Evolutionary conservation across 2,329 filamentous ascomycete genomes (phyloP).

Genomic region (Nothopassalora personata): DNA sequence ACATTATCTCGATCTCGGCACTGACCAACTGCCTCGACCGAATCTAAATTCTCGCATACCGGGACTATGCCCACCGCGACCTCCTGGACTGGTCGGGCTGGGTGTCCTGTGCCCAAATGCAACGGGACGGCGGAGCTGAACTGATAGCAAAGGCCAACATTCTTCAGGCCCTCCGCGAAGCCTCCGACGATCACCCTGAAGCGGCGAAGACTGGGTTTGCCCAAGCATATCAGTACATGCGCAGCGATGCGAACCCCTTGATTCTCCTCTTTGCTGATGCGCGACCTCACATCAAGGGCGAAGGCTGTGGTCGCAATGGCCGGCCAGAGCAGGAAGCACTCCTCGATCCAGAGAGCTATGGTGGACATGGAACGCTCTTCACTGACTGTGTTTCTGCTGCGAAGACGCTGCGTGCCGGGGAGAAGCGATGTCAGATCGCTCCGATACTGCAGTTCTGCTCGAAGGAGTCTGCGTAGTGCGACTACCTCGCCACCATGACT

Average conservation of each 20-base stretch:
- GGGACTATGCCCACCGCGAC: slow-evolving; percentile 6
- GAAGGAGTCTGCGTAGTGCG: slow-evolving; percentile 1
- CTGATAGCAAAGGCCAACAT: slow-evolving; percentile 3
- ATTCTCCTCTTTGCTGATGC: slow-evolving; percentile 13
- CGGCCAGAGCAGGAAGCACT: slow-evolving; percentile 6
- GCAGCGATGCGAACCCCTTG: slow-evolving; percentile 9
- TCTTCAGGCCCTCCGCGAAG: slow-evolving; percentile 1
- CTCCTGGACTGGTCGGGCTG: slow-evolving; percentile 14
- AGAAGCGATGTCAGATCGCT: slow-evolving; percentile 11
- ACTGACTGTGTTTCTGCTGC: slow-evolving; percentile 11
- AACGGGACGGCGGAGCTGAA: background rate
- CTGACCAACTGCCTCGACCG: slow-evolving; percentile 13
- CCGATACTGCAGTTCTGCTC: slow-evolving; percentile 2
- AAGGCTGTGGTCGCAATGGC: background rate
- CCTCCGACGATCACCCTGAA: slow-evolving; percentile 6
- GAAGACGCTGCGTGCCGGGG: slow-evolving; percentile 4
- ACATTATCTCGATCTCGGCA: slow-evolving; percentile 13
- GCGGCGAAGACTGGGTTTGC: slow-evolving; percentile 16
- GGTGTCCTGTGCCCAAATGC: background rate
- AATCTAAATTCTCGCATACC: slow-evolving; percentile 11
- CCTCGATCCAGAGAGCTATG: slow-evolving; percentile 4
- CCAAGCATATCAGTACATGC: slow-evolving; percentile 11
- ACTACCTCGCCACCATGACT: slow-evolving; percentile 6
- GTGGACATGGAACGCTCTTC: slow-evolving; percentile 6
- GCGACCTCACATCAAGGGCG: slow-evolving; percentile 7